A percentile compares a stretch with the other conserved stretches of the same genome.
Conservation (phyloP, 1,284 basidiomycete genomes). For the Ganoderma lingzhi region DNA sequence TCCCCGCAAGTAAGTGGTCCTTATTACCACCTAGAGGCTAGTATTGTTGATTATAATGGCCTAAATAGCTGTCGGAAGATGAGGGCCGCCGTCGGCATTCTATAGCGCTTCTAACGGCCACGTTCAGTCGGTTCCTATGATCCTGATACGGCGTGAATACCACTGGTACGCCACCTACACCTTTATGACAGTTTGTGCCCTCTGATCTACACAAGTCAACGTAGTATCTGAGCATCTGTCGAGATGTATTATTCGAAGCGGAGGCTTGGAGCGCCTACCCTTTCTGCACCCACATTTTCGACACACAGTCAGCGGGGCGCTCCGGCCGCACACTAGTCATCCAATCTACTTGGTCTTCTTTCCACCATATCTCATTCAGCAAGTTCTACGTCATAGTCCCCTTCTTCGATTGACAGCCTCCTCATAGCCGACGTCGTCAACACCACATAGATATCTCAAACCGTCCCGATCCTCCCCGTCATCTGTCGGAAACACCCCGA, state of each 20-base stretch:
- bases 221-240: conserved; percentile 28
- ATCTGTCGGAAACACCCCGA: conserved; percentile 30
- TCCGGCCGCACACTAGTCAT: conserved; percentile 8
- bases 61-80: conserved; percentile 22
- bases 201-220: not conserved
- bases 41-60: conserved; percentile 9
- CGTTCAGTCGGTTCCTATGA: conserved; percentile 8
- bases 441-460: conserved; percentile 22
- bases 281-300: conserved; percentile 29
- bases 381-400: conserved; percentile 32
- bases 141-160: not conserved
- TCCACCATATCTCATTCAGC: conserved; percentile 25
- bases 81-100: conserved; percentile 26
- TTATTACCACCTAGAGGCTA: conserved; percentile 19
- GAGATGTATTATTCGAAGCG: conserved; percentile 29
- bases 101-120: conserved; percentile 26
- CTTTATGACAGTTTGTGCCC: not conserved
- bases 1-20: not conserved
- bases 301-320: conserved; percentile 24
- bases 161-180: not conserved
- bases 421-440: conserved; percentile 30
- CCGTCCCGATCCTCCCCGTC: conserved; percentile 18
- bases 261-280: conserved; percentile 31
- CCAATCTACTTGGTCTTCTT: conserved; percentile 20
- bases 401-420: conserved; percentile 32